Percentiles rank a stretch among this genome's conserved stretches.
phyloP scores from a whole-genome alignment of 371 early-diverging fungal species.

The Mortierella sp. region DNA sequence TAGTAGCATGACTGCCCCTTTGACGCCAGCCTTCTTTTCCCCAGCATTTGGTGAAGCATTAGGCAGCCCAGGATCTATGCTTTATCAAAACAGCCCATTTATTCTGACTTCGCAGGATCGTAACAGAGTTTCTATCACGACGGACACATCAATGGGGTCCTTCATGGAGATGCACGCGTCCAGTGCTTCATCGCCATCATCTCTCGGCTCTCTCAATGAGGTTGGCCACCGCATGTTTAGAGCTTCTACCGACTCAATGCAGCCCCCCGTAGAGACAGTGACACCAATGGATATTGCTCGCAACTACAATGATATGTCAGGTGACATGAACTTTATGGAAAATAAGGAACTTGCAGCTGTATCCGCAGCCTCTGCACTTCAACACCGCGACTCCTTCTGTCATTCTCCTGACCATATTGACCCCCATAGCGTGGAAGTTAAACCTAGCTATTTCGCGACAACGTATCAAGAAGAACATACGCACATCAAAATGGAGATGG shows the following conservation, averaged over 20 bases:
- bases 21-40: conserved; percentile 78
- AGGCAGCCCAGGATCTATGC: conserved; percentile 57
- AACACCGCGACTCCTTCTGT: conserved; percentile 39
- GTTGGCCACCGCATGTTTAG: conserved; percentile 48
- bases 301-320: conserved; percentile 36
- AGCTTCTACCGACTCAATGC: conserved; percentile 44
- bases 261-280: conserved; percentile 37
- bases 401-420: conserved; percentile 55
- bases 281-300: conserved; percentile 54
- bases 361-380: conserved; percentile 13
- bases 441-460: conserved; percentile 45
- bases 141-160: conserved; percentile 54
- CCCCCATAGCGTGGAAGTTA: conserved; percentile 53
- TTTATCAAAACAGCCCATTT: conserved; percentile 56
- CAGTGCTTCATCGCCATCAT: conserved; percentile 50
- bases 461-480: conserved; percentile 37
- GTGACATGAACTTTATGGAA: conserved; percentile 39
- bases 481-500: conserved; percentile 49
- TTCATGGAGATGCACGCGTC: conserved; percentile 53
- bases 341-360: conserved; percentile 24
- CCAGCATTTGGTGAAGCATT: conserved; percentile 77
- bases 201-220: conserved; percentile 45
- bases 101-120: conserved; percentile 55
- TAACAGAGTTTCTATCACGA: conserved; percentile 46
- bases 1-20: conserved; percentile 47